Conservation (phyloP, 805 yeast species). For the Clavispora santaluciae region DNA sequence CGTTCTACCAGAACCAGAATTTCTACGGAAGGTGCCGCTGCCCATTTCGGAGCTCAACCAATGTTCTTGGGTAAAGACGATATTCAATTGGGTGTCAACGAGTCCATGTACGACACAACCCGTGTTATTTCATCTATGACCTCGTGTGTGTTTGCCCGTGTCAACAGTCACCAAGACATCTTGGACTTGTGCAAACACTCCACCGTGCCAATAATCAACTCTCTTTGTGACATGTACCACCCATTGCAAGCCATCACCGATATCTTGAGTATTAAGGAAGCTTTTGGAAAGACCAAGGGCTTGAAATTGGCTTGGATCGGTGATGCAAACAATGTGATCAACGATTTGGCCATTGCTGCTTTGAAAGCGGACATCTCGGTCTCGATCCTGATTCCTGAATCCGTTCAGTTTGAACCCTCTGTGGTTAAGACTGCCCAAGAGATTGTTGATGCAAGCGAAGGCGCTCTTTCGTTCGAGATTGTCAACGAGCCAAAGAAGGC, state of each 20-base stretch:
- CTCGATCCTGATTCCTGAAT: conserved; percentile 78
- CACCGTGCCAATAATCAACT: conserved; percentile 85
- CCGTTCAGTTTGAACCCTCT: conserved; percentile 54
- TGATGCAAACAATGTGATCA: conserved; percentile 92
- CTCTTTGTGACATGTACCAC: conserved; percentile 88
- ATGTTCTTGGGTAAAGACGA: conserved; percentile 96
- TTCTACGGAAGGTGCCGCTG: conserved; percentile 90
- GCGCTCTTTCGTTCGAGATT: conserved; percentile 39
- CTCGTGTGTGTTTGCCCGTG: conserved; percentile 96
- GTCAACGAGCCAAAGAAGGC: conserved; percentile 76
- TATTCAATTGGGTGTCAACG: conserved; percentile 94
- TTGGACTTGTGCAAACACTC: conserved; percentile 73
- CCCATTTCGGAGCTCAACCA: conserved; percentile 91
- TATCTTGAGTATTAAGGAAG: conserved; percentile 77
- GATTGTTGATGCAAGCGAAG: conserved; percentile 46
- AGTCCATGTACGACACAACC: conserved; percentile 82
- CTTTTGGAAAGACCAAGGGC: conserved; percentile 53
- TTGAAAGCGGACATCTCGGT: conserved; percentile 80
- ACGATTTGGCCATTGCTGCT: conserved; percentile 87
- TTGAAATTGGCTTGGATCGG: conserved; percentile 93
- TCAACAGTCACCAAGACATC: conserved; percentile 78
- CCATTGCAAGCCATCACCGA: conserved; percentile 96
- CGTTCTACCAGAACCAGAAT: conserved; percentile 95
- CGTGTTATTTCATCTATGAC: conserved; percentile 93
- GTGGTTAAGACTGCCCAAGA: conserved; percentile 50